A percentile compares a stretch with the other conserved stretches of the same genome.
phyloP scores from a whole-genome alignment of 495 filamentous ascomycete genomes.

The Beverwykella pulmonaria region DNA sequence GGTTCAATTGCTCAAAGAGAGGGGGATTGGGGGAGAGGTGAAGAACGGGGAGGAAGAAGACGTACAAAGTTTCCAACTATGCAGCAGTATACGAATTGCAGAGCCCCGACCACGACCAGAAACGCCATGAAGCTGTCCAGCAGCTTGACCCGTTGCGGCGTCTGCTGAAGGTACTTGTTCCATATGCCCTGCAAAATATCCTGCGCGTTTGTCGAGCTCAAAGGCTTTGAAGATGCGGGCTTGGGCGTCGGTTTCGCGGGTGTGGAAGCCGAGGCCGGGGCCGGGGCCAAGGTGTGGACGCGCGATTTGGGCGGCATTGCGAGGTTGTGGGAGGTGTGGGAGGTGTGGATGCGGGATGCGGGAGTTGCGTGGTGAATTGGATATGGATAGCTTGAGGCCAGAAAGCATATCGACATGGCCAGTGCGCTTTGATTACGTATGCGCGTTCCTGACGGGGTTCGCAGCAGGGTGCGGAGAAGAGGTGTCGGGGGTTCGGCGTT shows the following conservation, averaged over 20 bases:
- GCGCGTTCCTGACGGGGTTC: conserved; percentile 28
- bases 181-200: conserved; percentile 62
- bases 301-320: conserved; percentile 39
- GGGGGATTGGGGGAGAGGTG: background rate
- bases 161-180: conserved; percentile 74
- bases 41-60: conserved; percentile 26
- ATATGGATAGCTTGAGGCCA: conserved; percentile 31
- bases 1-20: background rate
- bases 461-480: conserved; percentile 1
- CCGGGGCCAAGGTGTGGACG: conserved; percentile 33
- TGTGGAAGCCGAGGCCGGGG: conserved; percentile 43
- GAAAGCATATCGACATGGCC: conserved; percentile 9
- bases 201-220: conserved; percentile 48
- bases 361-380: background rate
- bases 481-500: conserved; percentile 7
- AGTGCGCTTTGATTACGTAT: conserved; percentile 11
- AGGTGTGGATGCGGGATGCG: background rate
- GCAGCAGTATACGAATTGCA: conserved; percentile 94
- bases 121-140: conserved; percentile 92
- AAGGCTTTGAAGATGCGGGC: background rate
- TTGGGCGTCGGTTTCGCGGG: conserved; percentile 15
- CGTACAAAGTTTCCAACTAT: conserved; percentile 92
- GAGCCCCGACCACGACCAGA: conserved; percentile 75
- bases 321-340: background rate
- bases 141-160: conserved; percentile 88